Base-by-base conservation (phyloP, 768 basidiomycete species). In the Butyriboletus loyo region DNA sequence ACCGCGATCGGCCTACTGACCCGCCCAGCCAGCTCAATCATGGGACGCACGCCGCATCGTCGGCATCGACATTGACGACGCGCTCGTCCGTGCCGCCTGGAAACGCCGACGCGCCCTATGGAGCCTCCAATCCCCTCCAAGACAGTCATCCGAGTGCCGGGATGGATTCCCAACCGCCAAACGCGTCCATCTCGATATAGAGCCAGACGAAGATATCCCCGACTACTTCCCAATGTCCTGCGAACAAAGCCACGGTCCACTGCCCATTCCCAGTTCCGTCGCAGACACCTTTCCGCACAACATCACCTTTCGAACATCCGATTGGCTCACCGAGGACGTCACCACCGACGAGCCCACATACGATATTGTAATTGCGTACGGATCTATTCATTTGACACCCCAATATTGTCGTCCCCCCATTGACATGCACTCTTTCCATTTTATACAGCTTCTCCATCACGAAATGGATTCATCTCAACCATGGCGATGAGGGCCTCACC, bases 391-490 rank as follows among this genome's bases (percentile, higher is more conserved):
- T 17, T 28, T 28, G 27, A 19, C 42, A 13, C 42, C 11, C 19
- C 11, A 25, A 15, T 25, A 5, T 9, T 15, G 35, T 36, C 9
- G 35, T n/a, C 7, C 2, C 15, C 8, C 9, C 4, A n/a, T 14
- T 56, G n/a, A 47, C 42, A 17, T 32, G 22, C 17, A 15, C 6
- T 13, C 24, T 17, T 4, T 9, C 11, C 41, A 14, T 25, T 27
- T 45, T 32, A 0, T 31, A 7, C 25, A 66, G 50, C 1, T 84
- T 96, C 58, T 95, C 92, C 0, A 71, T 95, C 39, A 83, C 92
- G 0, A 96, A 94, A 70, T 96, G 93, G 93, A 90, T 95, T 28
- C 93, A 96, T 67, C 74, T 96, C 10, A 85, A 93, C 57, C 74
- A 76, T 11, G 87, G 88, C 10, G 93, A 97, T 61, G 79, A 79